A percentile compares a stretch with the other conserved stretches of the same genome.
These are phyloP conservation scores for Hyaloscypha bicolor DNA, from an alignment of 495 filamentous ascomycete genomes.

Conservation along the genomic window DNA sequence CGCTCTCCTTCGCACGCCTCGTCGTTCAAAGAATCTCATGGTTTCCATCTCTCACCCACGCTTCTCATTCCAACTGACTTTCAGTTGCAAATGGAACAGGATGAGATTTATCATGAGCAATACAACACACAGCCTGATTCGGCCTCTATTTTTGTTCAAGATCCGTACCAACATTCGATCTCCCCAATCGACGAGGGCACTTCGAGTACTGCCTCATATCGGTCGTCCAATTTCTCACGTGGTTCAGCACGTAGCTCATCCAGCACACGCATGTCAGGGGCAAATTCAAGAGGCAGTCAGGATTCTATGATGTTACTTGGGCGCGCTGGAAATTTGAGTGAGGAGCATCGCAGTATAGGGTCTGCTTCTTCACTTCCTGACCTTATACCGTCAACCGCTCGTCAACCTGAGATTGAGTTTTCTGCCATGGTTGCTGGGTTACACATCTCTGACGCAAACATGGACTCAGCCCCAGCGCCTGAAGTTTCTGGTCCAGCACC, in stretches of 20 bases:
- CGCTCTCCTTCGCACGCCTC: slow-evolving; percentile 46
- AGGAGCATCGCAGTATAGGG: slow-evolving; percentile 26
- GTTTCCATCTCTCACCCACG: slow-evolving; percentile 55
- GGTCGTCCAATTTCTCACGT: slow-evolving; percentile 31
- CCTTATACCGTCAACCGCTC: slow-evolving; percentile 22
- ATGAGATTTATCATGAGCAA: slow-evolving; percentile 28
- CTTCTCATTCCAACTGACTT: slow-evolving; percentile 51
- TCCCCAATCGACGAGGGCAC: slow-evolving; percentile 29
- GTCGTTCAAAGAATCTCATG: slow-evolving; percentile 57
- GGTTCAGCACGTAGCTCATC: slow-evolving; percentile 27
- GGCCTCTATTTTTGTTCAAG: slow-evolving; percentile 21
- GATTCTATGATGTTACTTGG: slow-evolving; percentile 27
- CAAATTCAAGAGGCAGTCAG: slow-evolving; percentile 26
- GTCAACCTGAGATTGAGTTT: slow-evolving; percentile 4
- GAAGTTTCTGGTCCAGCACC: neutral
- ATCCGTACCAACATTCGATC: slow-evolving; percentile 20
- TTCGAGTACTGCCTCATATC: slow-evolving; percentile 31
- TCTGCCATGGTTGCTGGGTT: neutral
- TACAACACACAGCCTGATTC: slow-evolving; percentile 18
- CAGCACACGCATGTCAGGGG: slow-evolving; percentile 25
- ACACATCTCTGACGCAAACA: neutral
- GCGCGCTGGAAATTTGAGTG: slow-evolving; percentile 15
- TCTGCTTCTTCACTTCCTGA: slow-evolving; percentile 33
- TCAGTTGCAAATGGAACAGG: slow-evolving; percentile 30
- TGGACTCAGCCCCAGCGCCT: slow-evolving; percentile 7